These are phyloP conservation scores for Trametes gibbosa DNA, from an alignment of 768 basidiomycete species.

Conservation along the genomic window DNA sequence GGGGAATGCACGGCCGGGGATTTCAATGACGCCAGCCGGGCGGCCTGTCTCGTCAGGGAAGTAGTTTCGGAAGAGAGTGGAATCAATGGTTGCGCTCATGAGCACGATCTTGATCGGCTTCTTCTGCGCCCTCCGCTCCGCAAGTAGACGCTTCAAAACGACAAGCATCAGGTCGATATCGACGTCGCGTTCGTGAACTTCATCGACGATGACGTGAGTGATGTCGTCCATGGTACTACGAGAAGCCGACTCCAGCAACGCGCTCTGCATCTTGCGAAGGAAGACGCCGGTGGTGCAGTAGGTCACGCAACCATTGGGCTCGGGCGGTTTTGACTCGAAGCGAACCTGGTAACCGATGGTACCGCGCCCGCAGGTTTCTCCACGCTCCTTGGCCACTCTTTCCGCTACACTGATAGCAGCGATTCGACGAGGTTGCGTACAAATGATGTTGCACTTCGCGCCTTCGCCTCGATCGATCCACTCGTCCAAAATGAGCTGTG, in stretches of 20 bases:
- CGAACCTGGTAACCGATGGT: conserved; percentile 91
- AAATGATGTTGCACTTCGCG: conserved; percentile 82
- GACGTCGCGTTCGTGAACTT: conserved; percentile 94
- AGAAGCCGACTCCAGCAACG: conserved; percentile 45
- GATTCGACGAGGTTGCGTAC: conserved; percentile 89
- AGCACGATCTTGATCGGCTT: conserved; percentile 83
- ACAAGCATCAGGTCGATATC: conserved; percentile 90
- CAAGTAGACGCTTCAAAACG: conserved; percentile 80
- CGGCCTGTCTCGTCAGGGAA: conserved; percentile 63
- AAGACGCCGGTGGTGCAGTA: conserved; percentile 95
- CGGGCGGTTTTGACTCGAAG: conserved; percentile 79
- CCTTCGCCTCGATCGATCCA: conserved; percentile 78
- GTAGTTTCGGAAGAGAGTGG: conserved; percentile 84
- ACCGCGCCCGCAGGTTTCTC: conserved; percentile 52
- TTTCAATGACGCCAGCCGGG: conserved; percentile 68
- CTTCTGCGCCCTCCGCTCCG: conserved; percentile 64
- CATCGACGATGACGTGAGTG: conserved; percentile 91
- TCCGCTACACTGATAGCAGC: conserved; percentile 91
- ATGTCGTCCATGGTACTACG: conserved; percentile 60
- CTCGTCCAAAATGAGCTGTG: conserved; percentile 87
- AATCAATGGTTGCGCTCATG: conserved; percentile 97
- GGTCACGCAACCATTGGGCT: conserved; percentile 79
- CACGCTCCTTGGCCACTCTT: conserved; percentile 87
- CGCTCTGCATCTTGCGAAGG: conserved; percentile 79
- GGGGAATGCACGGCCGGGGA: conserved; percentile 92